phyloP scores from a whole-genome alignment of 1,284 basidiomycete species.

The Austroboletus niveus region DNA sequence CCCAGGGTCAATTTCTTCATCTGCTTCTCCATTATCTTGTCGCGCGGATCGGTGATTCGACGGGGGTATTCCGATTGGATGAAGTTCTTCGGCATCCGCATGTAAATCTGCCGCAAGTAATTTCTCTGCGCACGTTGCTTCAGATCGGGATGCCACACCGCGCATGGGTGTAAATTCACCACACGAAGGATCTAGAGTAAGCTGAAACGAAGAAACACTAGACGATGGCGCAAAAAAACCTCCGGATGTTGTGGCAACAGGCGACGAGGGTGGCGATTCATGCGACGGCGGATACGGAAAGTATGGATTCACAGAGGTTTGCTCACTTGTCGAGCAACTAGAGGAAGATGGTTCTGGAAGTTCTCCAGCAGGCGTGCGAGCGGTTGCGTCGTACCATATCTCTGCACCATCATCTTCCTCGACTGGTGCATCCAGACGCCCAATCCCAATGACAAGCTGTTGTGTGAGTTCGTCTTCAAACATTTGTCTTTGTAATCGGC shows the following conservation, averaged over 20 bases:
- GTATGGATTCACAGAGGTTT: slow-evolving; percentile 32
- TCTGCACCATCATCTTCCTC: slow-evolving; percentile 33
- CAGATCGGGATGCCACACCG: slow-evolving; percentile 15
- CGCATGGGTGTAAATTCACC: slow-evolving; percentile 15
- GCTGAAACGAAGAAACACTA: slow-evolving; percentile 20
- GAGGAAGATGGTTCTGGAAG: slow-evolving; percentile 19
- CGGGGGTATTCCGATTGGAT: slow-evolving; percentile 15
- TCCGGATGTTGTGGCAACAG: slow-evolving; percentile 9
- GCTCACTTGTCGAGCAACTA: slow-evolving; percentile 9
- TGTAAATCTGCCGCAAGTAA: slow-evolving; percentile 9
- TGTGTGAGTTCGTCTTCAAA: slow-evolving; percentile 80
- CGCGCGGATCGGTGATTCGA: slow-evolving; percentile 13
- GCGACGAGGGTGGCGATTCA: slow-evolving; percentile 20
- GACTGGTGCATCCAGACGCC: slow-evolving; percentile 60
- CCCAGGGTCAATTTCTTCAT: slow-evolving; percentile 38
- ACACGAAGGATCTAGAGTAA: slow-evolving; percentile 12
- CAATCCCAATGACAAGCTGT: slow-evolving; percentile 87
- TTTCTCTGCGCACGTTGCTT: slow-evolving; percentile 14
- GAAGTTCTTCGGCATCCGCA: slow-evolving; percentile 5
- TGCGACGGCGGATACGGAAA: slow-evolving; percentile 27
- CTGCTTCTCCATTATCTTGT: slow-evolving; percentile 20
- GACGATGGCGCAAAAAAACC: slow-evolving; percentile 16
- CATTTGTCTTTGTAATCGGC: slow-evolving; percentile 52
- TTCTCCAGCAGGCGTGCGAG: slow-evolving; percentile 33
- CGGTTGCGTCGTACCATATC: slow-evolving; percentile 32